These are phyloP conservation scores for Penium margaritaceum DNA, from an alignment of 139 green algal genomes.

Conservation along the genomic window DNA sequence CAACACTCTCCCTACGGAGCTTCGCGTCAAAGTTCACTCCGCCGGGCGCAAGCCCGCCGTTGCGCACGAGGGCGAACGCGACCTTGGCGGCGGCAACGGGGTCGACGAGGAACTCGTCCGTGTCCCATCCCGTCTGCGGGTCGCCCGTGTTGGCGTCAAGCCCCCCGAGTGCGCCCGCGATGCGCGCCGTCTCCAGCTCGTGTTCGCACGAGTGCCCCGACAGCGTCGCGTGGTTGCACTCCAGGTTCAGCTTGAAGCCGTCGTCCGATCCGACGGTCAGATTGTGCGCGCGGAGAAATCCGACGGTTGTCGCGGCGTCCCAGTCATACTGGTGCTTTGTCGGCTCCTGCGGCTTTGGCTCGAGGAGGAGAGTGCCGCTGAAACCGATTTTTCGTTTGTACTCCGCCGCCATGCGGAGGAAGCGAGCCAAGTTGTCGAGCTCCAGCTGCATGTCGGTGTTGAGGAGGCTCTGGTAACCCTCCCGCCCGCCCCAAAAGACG, in stretches of 20 bases:
- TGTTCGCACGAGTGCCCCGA: constrained; percentile 48
- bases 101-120: constrained; percentile 69
- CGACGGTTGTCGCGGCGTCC: constrained; percentile 59
- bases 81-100: constrained; percentile 50
- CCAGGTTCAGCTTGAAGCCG: constrained; percentile 69
- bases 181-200: constrained; percentile 51
- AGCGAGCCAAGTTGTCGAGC: constrained; percentile 53
- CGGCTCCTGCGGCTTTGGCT: constrained; percentile 70
- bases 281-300: constrained; percentile 57
- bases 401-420: constrained; percentile 52
- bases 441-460: constrained; percentile 67
- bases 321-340: constrained; percentile 67
- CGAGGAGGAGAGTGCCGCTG: constrained; percentile 53
- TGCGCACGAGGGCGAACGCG: constrained; percentile 37
- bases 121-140: constrained; percentile 67
- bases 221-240: constrained; percentile 77
- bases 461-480: constrained; percentile 67
- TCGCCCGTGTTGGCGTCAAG: constrained; percentile 69
- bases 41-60: constrained; percentile 51
- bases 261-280: constrained; percentile 48
- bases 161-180: constrained; percentile 57
- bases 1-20: constrained; percentile 56
- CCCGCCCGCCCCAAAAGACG: constrained; percentile 70
- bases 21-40: constrained; percentile 74
- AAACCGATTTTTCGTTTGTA: constrained; percentile 58